Conservation (phyloP, 225 moss, liverwort and hornwort genomes). For the Straminergon stramineum region DNA sequence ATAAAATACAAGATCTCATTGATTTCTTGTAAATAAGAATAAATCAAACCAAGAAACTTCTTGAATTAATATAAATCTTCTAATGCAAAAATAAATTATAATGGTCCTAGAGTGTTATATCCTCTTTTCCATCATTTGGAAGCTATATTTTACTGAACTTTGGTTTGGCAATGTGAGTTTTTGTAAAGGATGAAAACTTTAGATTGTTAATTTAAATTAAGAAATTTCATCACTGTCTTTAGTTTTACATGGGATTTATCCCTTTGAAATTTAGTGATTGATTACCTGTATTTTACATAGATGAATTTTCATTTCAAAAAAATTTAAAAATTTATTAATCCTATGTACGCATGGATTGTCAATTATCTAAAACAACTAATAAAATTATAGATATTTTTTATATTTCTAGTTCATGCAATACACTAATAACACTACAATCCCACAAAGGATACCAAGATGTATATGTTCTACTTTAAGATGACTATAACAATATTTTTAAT, state of each 20-base stretch:
- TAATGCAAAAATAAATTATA: not conserved
- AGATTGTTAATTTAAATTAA: too few relatives aligned
- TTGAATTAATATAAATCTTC: too few relatives aligned
- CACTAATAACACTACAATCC: fast-evolving
- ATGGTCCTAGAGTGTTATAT: fast-evolving
- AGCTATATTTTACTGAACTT: too few relatives aligned
- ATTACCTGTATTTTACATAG: not conserved
- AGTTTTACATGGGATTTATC: not conserved
- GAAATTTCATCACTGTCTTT: not conserved
- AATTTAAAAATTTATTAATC: not conserved
- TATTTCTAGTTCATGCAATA: not conserved
- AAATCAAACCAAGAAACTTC: not conserved
- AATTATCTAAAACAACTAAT: not conserved
- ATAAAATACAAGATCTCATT: fast-evolving
- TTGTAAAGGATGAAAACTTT: not conserved
- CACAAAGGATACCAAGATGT: fast-evolving
- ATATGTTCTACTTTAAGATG: too few relatives aligned
- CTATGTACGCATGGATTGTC: fast-evolving
- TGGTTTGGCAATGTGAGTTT: not conserved
- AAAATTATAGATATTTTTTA: fast-evolving
- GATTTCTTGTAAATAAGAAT: too few relatives aligned
- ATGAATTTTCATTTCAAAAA: not conserved
- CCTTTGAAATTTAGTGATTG: not conserved
- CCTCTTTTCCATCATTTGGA: not conserved
- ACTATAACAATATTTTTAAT: not conserved